phyloP scores from a whole-genome alignment of 306 rosid genomes.

The Trifolium pratense region DNA sequence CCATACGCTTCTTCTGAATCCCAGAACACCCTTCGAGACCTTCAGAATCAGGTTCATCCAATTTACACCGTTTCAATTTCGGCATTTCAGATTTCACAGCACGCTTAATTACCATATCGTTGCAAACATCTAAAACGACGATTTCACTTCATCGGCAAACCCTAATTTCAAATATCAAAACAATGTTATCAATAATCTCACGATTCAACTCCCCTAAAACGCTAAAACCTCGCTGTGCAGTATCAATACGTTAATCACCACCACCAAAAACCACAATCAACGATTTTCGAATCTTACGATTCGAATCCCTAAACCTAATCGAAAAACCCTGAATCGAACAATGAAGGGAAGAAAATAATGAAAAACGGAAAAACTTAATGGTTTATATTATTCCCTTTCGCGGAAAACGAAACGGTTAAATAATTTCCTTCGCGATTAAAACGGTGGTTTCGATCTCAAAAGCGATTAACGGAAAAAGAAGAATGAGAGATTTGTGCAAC shows the following conservation, averaged over 20 bases:
- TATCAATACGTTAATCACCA: not conserved
- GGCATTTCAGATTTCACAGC: constrained; percentile 79
- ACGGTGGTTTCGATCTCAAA: constrained; percentile 19
- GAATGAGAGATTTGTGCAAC: constrained; percentile 14
- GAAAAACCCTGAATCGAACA: constrained; percentile 33
- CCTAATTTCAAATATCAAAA: constrained; percentile 59
- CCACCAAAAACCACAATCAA: not conserved
- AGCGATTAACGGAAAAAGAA: not conserved
- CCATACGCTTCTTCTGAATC: constrained; percentile 62
- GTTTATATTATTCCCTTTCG: not conserved
- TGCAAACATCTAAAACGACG: not conserved
- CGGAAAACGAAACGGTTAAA: not conserved
- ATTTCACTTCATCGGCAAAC: constrained; percentile 41
- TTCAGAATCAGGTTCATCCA: constrained; percentile 60
- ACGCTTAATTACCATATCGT: constrained; percentile 71
- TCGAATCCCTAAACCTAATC: not conserved
- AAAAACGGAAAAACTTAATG: not conserved
- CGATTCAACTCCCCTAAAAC: constrained; percentile 17
- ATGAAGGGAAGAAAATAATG: constrained; percentile 12
- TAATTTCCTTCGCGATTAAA: not conserved
- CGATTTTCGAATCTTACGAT: not conserved
- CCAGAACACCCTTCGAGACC: constrained; percentile 46
- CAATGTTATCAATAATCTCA: constrained; percentile 29
- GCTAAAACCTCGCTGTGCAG: constrained; percentile 20
- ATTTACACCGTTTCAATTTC: constrained; percentile 78